Evolutionary conservation across 148 eudicot species (phyloP), one percentile per base, ranked within the genome.

Genomic region (Rhododendron henanense): DNA sequence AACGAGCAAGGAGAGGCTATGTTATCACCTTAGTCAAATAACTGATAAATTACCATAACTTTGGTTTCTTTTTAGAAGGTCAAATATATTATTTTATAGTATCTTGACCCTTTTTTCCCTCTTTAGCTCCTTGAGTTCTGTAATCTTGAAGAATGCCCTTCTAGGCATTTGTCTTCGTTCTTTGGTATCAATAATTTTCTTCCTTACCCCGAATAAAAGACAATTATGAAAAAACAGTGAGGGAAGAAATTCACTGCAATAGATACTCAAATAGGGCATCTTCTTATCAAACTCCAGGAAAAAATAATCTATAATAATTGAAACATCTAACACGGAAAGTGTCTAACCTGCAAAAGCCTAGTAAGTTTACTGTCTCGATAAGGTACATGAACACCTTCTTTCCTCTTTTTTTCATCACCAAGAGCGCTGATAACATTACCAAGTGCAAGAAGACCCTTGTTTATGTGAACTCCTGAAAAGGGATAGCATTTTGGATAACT

Each of bases 311-410:
- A 44, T 21, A 50, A 28, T 25, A 59, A 78, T 31, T 47, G 35
- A 59, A 83, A 44, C 57, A 9, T 67, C 2, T 44, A 48, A 31
- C n/a, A 71, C 18, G 51, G 57, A 75, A 67, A 83, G 79, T 86
- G 78, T 79, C 89, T 73, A 90, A 97, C 99, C 99, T 97, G 99
- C 89, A 97, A 92, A 71, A 97, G 90, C 80, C 99, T 93, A 90
- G 99, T 97, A 78, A 97, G 95, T 93, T 97, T 97, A 91, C 99
- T 97, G 85, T 97, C 99, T 63, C 99, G 96, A 84, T 97, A 97
- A 76, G 99, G 99, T 86, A 97, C 98, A 89, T 97, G 99, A 57
- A 90, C 85, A 84, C 98, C 96, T 88, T 97, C 99, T 88, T 94
- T 97, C 85, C 99, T 89, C 89, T 97, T 97, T 87, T 97, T 97